Evolutionary conservation across 1,284 basidiomycete genomes (phyloP), one percentile per base, ranked within the genome.

Genomic region (Ceratobasidium sp.): DNA sequence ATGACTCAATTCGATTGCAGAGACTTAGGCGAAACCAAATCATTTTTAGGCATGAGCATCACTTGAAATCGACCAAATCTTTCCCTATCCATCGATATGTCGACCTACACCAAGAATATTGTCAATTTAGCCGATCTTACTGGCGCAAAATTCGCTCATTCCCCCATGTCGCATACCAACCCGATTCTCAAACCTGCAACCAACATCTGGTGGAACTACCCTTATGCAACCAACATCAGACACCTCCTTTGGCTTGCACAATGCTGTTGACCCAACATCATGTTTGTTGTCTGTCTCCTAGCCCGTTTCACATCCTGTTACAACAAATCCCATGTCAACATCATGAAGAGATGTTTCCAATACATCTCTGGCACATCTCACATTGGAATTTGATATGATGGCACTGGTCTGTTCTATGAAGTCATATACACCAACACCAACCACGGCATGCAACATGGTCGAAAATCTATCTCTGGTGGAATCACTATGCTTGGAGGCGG

Each of bases 371-470:
- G n/a, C n/a, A n/a, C n/a, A n/a, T n/a, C n/a, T n/a, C n/a, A n/a
- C n/a, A n/a, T n/a, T n/a, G n/a, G n/a, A n/a, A n/a, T 22, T 38
- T 7, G 55, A 2, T 57, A 57, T 17, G 49, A 40, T 54, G 70
- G 70, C 31, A 53, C 38, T 29, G 47, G 12, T 25, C 15, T 12
- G 2, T 68, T 60, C 6, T 13, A 57, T 8, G 54, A 68, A 20
- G 42, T 68, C 12, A 34, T 32, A 13, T 71, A 69, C 42, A 35
- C 53, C 1, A 27, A 56, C 27, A 13, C 35, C 27, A 20, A 47
- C 20, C 47, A 52, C 20, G 43, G 50, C 12, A 5, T 34, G 3
- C 49, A 57, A n/a, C n/a, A n/a, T n/a, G n/a, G n/a, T n/a, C n/a
- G n/a, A n/a, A n/a, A n/a, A n/a, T n/a, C n/a, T n/a, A n/a, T n/a